phyloP scores from a whole-genome alignment of 163 green algal species.

The Coccomyxa subellipsoidea region DNA sequence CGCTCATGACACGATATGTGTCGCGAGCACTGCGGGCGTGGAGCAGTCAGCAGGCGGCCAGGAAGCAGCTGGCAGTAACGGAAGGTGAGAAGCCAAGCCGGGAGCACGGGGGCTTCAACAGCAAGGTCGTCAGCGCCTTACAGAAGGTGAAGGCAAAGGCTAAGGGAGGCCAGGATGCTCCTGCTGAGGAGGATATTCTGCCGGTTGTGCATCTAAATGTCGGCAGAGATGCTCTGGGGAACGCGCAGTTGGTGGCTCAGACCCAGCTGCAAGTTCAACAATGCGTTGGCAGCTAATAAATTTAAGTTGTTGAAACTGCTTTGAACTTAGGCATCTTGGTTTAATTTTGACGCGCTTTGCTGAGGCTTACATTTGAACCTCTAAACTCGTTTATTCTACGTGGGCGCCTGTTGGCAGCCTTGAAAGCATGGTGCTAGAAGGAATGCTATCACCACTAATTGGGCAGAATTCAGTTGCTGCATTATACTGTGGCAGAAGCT shows the following conservation, averaged over 20 bases:
- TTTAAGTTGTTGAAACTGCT: background rate
- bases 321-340: no score
- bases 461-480: no score
- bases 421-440: no score
- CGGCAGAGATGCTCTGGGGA: background rate
- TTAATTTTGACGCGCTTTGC: no score
- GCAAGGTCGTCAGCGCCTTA: background rate
- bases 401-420: no score
- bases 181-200: background rate
- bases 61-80: background rate
- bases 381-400: no score
- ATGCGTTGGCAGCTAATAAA: background rate
- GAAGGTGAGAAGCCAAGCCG: background rate
- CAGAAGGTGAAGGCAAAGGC: background rate
- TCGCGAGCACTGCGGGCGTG: constrained; percentile 37
- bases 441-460: no score
- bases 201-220: background rate
- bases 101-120: background rate
- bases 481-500: no score
- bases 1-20: constrained; percentile 54
- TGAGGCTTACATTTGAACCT: no score
- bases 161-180: background rate
- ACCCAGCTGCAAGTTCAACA: background rate
- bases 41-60: background rate
- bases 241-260: background rate